These are phyloP conservation scores for Candida pseudoviswanathii DNA, from an alignment of 1,139 yeast genomes.

Conservation along the genomic window DNA sequence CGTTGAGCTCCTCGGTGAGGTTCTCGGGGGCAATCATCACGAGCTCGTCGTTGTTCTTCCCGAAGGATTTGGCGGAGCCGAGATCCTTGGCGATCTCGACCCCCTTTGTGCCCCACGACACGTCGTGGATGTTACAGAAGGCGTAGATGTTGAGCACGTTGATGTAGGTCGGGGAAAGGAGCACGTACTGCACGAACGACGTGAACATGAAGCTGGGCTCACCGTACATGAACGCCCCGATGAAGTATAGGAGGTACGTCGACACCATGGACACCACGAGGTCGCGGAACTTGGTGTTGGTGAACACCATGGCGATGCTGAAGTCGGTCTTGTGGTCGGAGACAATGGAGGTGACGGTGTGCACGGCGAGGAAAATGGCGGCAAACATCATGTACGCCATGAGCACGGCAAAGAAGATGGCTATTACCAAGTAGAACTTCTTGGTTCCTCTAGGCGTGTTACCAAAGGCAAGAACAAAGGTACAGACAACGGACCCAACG, in stretches of 20 bases:
- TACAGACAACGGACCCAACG: conserved; percentile 43
- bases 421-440: conserved; percentile 45
- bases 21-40: conserved; percentile 66
- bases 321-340: conserved; percentile 45
- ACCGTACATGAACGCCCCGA: conserved; percentile 73
- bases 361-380: conserved; percentile 79
- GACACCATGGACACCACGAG: conserved; percentile 83
- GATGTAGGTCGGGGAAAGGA: conserved; percentile 74
- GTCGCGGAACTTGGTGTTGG: conserved; percentile 74
- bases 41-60: conserved; percentile 59
- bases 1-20: conserved; percentile 61
- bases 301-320: conserved; percentile 50
- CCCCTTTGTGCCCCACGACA: conserved; percentile 88
- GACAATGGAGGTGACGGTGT: conserved; percentile 53
- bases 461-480: conserved; percentile 51
- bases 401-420: conserved; percentile 44
- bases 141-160: conserved; percentile 82
- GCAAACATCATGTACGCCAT: conserved; percentile 62
- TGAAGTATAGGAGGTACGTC: conserved; percentile 78
- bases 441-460: conserved; percentile 51
- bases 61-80: conserved; percentile 64
- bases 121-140: conserved; percentile 83
- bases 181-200: conserved; percentile 67
- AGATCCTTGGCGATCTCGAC: conserved; percentile 64
- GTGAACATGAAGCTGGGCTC: conserved; percentile 84